Evolutionary conservation across 1,284 basidiomycete species (phyloP), one percentile per base, ranked within the genome.

Genomic region (Prillingera fragicola): DNA sequence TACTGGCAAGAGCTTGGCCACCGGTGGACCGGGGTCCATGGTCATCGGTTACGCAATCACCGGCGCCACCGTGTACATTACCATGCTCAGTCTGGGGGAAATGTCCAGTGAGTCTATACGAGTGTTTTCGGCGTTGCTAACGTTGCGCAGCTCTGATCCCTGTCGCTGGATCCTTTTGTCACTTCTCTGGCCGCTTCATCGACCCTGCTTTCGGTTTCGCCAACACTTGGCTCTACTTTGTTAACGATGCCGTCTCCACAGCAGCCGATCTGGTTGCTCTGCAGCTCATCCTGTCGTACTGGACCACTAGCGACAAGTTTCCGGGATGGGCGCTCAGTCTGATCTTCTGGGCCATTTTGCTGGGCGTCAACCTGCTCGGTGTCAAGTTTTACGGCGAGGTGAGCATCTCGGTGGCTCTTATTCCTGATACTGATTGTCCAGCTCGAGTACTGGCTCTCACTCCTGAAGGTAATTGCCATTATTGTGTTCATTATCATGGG

Each of bases 211-310:
- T 88, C 50, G 82, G 82, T 1, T 87, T 88, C 60, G 79, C 85
- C 9, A 80, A 85, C 78, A 85, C 85, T 43, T 88, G 83, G 83
- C 83, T 85, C 61, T 87, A 86, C 63, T 83, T 81, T 80, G 84
- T 83, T 64, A 83, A 81, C 59, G 85, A 82, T 66, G 59, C 69
- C 18, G 72, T 75, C 48, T 69, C 85, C 43, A 74, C 88, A 12
- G 85, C 87, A 3, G 82, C 84, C 5, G 87, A 90, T 59, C 71
- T 90, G 9, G 81, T 81, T 45, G 86, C 86, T 15, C 79, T 83
- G 1, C 77, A 85, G 5, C 78, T 89, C n/a, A 71, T 90, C n/a
- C 81, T 89, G 54, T 77, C 82, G 35, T 84, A 79, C 61, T 89
- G 85, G 85, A 60, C 63, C 60, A 56, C 65, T 3, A 60, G 66